Conservation (phyloP, 2,329 filamentous ascomycete genomes). For the Stenocarpella maydis region DNA sequence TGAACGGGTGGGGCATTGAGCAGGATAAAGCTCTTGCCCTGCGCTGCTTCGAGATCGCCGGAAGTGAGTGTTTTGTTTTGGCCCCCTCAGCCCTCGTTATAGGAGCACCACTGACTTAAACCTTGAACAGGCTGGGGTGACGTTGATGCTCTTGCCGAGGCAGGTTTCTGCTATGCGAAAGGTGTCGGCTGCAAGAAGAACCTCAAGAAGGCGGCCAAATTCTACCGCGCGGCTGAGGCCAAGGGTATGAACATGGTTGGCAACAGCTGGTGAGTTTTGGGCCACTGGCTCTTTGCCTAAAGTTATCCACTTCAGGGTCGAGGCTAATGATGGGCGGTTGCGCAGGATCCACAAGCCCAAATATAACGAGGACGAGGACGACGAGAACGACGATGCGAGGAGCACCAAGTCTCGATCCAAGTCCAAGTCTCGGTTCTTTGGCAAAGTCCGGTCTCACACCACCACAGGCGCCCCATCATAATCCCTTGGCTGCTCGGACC, state of each 20-base stretch:
- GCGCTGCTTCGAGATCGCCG: slow-evolving; percentile 95
- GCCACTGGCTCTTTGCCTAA: not conserved
- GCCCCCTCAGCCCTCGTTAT: not conserved
- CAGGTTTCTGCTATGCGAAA: slow-evolving; percentile 95
- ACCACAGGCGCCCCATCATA: slow-evolving; percentile 33
- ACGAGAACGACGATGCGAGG: slow-evolving; percentile 61
- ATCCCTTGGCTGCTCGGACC: slow-evolving; percentile 6
- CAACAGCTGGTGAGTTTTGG: slow-evolving; percentile 87
- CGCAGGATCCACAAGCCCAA: slow-evolving; percentile 98
- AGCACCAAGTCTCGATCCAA: slow-evolving; percentile 72
- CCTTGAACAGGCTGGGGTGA: slow-evolving; percentile 80
- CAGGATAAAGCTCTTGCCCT: slow-evolving; percentile 89
- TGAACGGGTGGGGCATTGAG: slow-evolving; percentile 97
- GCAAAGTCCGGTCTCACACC: slow-evolving; percentile 39
- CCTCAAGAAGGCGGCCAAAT: slow-evolving; percentile 89
- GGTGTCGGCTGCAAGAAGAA: slow-evolving; percentile 96
- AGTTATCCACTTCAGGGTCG: not conserved
- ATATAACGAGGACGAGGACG: slow-evolving; percentile 73
- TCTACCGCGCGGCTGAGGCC: slow-evolving; percentile 88
- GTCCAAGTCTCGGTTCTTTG: slow-evolving; percentile 75
- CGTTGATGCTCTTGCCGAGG: slow-evolving; percentile 90
- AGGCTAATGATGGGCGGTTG: slow-evolving; percentile 33
- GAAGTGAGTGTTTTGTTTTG: slow-evolving; percentile 67
- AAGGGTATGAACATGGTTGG: slow-evolving; percentile 98
- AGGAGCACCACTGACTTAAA: slow-evolving; percentile 41